Conservation (phyloP, 768 basidiomycete species). For the Calocera cornea region DNA sequence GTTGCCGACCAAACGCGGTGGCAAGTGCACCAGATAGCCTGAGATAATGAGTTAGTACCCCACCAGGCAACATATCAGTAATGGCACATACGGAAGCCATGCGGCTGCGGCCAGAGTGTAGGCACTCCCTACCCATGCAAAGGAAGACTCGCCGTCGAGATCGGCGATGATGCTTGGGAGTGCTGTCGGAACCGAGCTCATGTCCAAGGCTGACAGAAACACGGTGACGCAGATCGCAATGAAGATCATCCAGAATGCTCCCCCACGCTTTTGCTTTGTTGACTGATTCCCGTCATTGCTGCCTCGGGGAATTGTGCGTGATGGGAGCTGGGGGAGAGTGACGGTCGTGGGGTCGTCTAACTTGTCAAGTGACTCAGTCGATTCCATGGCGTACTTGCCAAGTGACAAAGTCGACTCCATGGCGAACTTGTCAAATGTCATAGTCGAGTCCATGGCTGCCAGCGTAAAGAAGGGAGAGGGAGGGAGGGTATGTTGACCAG, state of each 20-base stretch:
- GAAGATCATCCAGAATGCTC: slow-evolving; percentile 22
- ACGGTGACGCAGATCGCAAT: slow-evolving; percentile 15
- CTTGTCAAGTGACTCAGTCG: not conserved
- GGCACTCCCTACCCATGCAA: slow-evolving; percentile 34
- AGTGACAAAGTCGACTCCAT: too few species aligned
- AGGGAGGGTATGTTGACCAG: too few species aligned
- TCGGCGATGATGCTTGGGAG: slow-evolving; percentile 17
- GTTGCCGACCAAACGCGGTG: slow-evolving; percentile 30
- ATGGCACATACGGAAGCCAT: slow-evolving; percentile 26
- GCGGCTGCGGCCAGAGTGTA: slow-evolving; percentile 33
- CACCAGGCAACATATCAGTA: not conserved
- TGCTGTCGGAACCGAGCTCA: slow-evolving; percentile 20
- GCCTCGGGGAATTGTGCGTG: not conserved
- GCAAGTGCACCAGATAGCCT: slow-evolving; percentile 16
- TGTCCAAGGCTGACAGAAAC: slow-evolving; percentile 22
- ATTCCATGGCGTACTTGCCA: not conserved
- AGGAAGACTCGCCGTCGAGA: slow-evolving; percentile 15
- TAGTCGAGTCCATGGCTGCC: not conserved
- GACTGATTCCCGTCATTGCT: not conserved
- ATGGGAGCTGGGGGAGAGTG: not conserved
- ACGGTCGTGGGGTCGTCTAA: not conserved
- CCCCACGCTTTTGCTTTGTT: not conserved
- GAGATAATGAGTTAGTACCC: not conserved
- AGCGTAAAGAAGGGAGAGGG: not conserved
- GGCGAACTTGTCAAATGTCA: too few species aligned